phyloP scores from a whole-genome alignment of 2,329 filamentous ascomycete species.

The Clonostachys chloroleuca region DNA sequence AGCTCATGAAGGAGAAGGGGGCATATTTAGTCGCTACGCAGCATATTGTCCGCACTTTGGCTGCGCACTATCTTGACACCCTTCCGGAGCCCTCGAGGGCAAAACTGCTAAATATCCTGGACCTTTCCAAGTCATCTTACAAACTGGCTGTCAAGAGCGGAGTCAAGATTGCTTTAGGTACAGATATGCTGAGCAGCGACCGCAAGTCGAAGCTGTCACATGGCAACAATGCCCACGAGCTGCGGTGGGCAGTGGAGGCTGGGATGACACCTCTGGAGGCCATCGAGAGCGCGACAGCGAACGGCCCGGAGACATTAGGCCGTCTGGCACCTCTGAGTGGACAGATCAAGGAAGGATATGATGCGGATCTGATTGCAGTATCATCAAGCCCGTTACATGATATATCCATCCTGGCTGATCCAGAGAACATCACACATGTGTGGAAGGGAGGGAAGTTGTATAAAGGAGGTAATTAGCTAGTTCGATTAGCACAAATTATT shows the following conservation, averaged over 20 bases:
- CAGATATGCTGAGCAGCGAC: constrained; percentile 33
- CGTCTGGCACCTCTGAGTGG: constrained; percentile 36
- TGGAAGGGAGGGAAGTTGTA: constrained; percentile 38
- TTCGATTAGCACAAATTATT: too few species aligned
- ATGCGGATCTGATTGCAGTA: constrained; percentile 43
- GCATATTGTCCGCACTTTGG: constrained; percentile 31
- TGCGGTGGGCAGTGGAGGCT: constrained; percentile 36
- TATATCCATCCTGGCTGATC: constrained; percentile 29
- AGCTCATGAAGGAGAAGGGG: constrained; percentile 36
- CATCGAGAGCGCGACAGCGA: constrained; percentile 44
- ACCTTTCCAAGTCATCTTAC: constrained; percentile 29
- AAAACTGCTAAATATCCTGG: constrained; percentile 30
- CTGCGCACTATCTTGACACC: constrained; percentile 18
- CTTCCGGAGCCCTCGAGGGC: constrained; percentile 22
- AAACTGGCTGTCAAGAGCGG: constrained; percentile 32
- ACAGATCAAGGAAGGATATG: constrained; percentile 36
- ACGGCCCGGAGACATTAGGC: constrained; percentile 36
- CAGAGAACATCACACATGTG: constrained; percentile 36
- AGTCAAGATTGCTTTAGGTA: constrained; percentile 41
- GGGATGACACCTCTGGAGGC: constrained; percentile 42
- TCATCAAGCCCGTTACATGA: constrained; percentile 34
- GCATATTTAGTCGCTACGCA: constrained; percentile 38
- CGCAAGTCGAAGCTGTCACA: constrained; percentile 20
- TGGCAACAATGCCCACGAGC: constrained; percentile 37
- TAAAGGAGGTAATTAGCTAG: constrained; percentile 14